A percentile compares a stretch with the other conserved stretches of the same genome.
phyloP scores from a whole-genome alignment of 768 basidiomycete genomes.

The Mycena rebaudengoi region DNA sequence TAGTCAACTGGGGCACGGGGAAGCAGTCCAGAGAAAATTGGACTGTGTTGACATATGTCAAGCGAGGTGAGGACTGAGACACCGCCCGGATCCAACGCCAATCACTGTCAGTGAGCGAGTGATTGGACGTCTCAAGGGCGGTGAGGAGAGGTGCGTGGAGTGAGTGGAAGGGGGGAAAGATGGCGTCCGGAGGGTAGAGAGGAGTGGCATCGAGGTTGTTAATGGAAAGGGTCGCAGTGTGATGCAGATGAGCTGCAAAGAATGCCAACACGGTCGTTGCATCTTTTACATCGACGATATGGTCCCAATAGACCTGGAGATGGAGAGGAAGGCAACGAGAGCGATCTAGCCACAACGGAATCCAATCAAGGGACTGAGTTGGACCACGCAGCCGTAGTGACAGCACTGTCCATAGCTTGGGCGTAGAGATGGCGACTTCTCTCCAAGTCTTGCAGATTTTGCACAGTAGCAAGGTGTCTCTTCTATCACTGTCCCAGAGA shows the following conservation, averaged over 20 bases:
- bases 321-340: background rate
- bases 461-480: background rate
- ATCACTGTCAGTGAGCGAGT: background rate
- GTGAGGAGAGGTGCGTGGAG: background rate
- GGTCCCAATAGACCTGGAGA: background rate
- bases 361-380: background rate
- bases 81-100: background rate
- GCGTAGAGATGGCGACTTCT: background rate
- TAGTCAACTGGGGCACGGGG: background rate
- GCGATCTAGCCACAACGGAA: background rate
- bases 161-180: background rate
- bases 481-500: background rate
- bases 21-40: background rate
- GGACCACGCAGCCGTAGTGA: background rate
- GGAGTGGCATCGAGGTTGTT: background rate
- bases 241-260: background rate
- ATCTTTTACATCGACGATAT: too few relatives aligned
- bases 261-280: background rate
- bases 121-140: background rate
- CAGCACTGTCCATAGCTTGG: background rate
- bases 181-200: background rate
- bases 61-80: background rate
- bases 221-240: background rate
- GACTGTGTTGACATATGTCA: background rate
- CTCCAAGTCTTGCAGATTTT: background rate